Evolutionary conservation across 2,329 filamentous ascomycete species (phyloP).

Genomic region (Xylariaceae sp.): DNA sequence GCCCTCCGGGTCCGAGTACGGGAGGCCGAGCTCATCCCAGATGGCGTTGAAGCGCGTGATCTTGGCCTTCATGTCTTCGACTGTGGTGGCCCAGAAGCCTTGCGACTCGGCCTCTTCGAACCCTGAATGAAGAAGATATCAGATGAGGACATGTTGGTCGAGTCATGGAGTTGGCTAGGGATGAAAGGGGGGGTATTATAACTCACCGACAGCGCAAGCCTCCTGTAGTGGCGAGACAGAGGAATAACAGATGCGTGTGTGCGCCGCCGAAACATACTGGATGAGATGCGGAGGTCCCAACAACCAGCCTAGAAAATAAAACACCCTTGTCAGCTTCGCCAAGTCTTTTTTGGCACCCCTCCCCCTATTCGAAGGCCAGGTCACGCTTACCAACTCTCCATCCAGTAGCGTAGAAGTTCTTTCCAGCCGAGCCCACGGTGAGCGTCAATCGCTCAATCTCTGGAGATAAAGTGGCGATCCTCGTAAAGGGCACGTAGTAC

Average conservation of each 20-base stretch:
- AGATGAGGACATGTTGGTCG: background rate
- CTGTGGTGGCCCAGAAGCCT: constrained; percentile 81
- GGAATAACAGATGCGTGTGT: constrained; percentile 94
- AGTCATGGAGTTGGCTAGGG: background rate
- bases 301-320: constrained; percentile 76
- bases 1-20: constrained; percentile 88
- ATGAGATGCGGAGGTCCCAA: constrained; percentile 86
- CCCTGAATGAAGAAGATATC: constrained; percentile 33
- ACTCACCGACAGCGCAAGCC: constrained; percentile 71
- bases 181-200: background rate
- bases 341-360: background rate
- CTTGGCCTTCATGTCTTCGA: constrained; percentile 83
- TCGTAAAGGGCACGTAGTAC: constrained; percentile 91
- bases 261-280: constrained; percentile 84
- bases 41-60: constrained; percentile 81
- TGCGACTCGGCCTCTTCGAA: constrained; percentile 83
- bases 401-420: constrained; percentile 97
- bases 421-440: constrained; percentile 92
- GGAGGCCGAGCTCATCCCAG: constrained; percentile 68
- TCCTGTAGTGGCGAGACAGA: constrained; percentile 92
- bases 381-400: constrained; percentile 68
- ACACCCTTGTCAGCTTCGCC: constrained; percentile 5
- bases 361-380: background rate
- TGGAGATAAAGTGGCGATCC: constrained; percentile 83
- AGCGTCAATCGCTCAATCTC: constrained; percentile 84